Percentiles rank a stretch among this genome's conserved stretches.
Evolutionary conservation across 2,329 filamentous ascomycete species (phyloP).

Genomic region (Trichoderma oligosporum): DNA sequence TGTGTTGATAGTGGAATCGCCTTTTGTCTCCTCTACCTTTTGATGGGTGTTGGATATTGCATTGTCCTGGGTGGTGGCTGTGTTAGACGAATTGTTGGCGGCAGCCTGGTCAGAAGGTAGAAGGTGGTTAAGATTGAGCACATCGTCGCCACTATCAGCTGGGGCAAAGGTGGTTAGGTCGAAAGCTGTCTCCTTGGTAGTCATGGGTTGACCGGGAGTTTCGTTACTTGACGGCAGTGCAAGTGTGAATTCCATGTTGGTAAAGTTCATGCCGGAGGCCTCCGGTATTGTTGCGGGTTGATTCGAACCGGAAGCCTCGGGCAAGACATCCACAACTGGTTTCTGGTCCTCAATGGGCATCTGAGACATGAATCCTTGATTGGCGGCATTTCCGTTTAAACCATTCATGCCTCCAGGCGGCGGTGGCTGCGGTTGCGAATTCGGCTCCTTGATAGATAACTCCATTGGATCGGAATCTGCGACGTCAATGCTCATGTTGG

Average conservation of each 20-base stretch:
- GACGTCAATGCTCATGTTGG: slow-evolving; percentile 53
- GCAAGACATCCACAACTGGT: slow-evolving; percentile 25
- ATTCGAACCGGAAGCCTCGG: slow-evolving; percentile 22
- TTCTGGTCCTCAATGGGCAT: slow-evolving; percentile 30
- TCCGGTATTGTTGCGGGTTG: slow-evolving; percentile 22
- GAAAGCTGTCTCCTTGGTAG: slow-evolving; percentile 39
- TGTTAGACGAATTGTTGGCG: slow-evolving; percentile 3
- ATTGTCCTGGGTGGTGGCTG: background rate
- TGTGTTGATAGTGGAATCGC: slow-evolving; percentile 37
- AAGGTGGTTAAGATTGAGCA: slow-evolving; percentile 33
- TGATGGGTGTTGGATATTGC: background rate
- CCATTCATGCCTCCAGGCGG: slow-evolving; percentile 22
- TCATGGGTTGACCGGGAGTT: slow-evolving; percentile 25
- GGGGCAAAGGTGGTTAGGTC: slow-evolving; percentile 45
- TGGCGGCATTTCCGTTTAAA: slow-evolving; percentile 1
- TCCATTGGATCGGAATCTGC: slow-evolving; percentile 24
- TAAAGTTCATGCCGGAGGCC: slow-evolving; percentile 47
- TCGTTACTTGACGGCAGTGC: slow-evolving; percentile 43
- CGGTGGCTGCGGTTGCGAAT: slow-evolving; percentile 19
- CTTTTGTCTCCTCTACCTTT: slow-evolving; percentile 28
- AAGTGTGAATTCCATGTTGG: slow-evolving; percentile 54
- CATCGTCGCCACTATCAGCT: slow-evolving; percentile 30
- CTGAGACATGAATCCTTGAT: slow-evolving; percentile 27
- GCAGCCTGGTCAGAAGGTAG: slow-evolving; percentile 26
- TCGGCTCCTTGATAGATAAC: background rate